These are phyloP conservation scores for Tardiomyces digboiensis DNA, from an alignment of 1,139 yeast genomes.

Conservation along the genomic window DNA sequence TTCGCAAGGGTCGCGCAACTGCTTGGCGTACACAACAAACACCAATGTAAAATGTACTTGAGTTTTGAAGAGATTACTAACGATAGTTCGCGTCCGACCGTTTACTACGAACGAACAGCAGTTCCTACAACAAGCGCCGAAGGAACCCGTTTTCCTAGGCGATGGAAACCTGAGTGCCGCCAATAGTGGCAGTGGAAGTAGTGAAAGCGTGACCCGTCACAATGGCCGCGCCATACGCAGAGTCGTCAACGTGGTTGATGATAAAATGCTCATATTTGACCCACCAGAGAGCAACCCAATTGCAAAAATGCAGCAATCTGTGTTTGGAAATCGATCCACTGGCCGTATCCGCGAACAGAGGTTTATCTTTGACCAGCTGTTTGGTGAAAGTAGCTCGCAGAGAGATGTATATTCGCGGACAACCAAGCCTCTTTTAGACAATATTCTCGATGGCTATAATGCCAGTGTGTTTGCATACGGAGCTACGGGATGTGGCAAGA, in stretches of 20 bases:
- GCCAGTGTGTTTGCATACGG: slow-evolving; percentile 96
- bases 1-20: too few relatives aligned
- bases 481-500: slow-evolving; percentile 98
- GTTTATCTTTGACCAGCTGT: slow-evolving; percentile 74
- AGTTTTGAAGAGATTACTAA: too few relatives aligned
- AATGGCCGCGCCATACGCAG: slow-evolving; percentile 38
- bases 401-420: slow-evolving; percentile 58
- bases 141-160: slow-evolving; percentile 37
- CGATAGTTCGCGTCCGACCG: slow-evolving; percentile 58
- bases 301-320: slow-evolving; percentile 47
- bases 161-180: slow-evolving; percentile 39
- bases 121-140: slow-evolving; percentile 27
- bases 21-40: too few relatives aligned
- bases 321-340: slow-evolving; percentile 1
- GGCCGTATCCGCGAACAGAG: slow-evolving; percentile 58
- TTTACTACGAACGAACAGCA: slow-evolving; percentile 52
- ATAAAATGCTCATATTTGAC: slow-evolving; percentile 80
- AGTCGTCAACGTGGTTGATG: slow-evolving; percentile 77
- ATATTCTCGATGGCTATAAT: slow-evolving; percentile 75
- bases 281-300: slow-evolving; percentile 74
- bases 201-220: slow-evolving; percentile 10
- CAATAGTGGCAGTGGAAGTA: background rate
- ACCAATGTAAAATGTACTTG: too few relatives aligned
- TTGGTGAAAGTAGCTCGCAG: slow-evolving; percentile 57
- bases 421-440: slow-evolving; percentile 61